phyloP scores from a whole-genome alignment of 179 eudicot genomes.

The Corrigiola litoralis region DNA sequence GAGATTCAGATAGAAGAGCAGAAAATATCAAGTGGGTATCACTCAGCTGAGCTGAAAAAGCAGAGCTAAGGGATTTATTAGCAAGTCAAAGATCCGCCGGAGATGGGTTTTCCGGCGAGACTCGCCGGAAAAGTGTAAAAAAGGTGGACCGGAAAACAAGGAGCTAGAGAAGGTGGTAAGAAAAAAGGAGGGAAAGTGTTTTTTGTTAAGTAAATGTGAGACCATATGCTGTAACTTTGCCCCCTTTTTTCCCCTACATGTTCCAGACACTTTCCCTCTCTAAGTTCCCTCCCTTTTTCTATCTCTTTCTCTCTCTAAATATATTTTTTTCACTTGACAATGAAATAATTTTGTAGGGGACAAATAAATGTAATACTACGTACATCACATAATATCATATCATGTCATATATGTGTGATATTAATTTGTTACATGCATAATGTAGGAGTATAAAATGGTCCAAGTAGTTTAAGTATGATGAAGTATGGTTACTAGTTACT shows the following conservation, averaged over 20 bases:
- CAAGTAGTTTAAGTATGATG: too few species aligned
- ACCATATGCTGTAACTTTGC: slow-evolving; percentile 56
- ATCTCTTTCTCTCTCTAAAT: not conserved
- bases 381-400: too few species aligned
- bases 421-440: too few species aligned
- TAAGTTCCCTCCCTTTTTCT: not conserved
- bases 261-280: slow-evolving; percentile 20
- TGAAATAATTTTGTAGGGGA: too few species aligned
- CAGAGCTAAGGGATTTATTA: not conserved
- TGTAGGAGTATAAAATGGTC: too few species aligned
- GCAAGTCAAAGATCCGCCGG: slow-evolving; percentile 18
- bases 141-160: slow-evolving; percentile 4
- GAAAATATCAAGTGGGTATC: not conserved
- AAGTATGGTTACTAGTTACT: too few species aligned
- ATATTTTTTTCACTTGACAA: too few species aligned
- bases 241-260: slow-evolving; percentile 51
- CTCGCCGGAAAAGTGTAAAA: slow-evolving; percentile 36
- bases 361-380: too few species aligned
- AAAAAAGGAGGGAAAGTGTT: slow-evolving; percentile 11
- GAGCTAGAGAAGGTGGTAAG: slow-evolving; percentile 6
- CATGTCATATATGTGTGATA: too few species aligned
- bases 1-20: not conserved
- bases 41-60: slow-evolving; percentile 2
- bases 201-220: slow-evolving; percentile 53
- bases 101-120: slow-evolving; percentile 1